Evolutionary conservation across 2,329 filamentous ascomycete genomes (phyloP).

Genomic region (Didymella sp.): DNA sequence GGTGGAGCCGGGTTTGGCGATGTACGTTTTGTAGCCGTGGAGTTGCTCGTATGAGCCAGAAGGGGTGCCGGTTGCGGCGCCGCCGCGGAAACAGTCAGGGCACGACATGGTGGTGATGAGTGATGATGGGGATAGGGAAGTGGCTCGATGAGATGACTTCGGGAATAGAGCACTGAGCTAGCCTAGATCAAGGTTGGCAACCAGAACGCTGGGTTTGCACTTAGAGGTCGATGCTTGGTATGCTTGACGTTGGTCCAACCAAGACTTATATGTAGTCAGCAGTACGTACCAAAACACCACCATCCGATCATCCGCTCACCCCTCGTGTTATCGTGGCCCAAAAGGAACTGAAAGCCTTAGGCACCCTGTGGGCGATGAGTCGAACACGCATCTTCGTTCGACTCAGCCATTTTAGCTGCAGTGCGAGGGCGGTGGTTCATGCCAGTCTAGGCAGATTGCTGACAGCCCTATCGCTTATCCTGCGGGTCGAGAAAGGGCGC

Average conservation of each 20-base stretch:
- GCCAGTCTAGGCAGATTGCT: background rate
- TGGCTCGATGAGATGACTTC: too few species aligned
- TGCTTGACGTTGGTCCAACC: background rate
- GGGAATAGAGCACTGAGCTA: too few species aligned
- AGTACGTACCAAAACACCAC: background rate
- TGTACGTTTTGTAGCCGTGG: constrained; percentile 29
- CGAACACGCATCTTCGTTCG: background rate
- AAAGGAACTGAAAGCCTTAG: background rate
- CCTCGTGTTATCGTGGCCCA: background rate
- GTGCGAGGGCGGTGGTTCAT: background rate
- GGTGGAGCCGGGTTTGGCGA: constrained; percentile 14
- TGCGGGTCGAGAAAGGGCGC: background rate
- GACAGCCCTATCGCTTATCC: background rate
- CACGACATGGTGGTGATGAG: constrained; percentile 30
- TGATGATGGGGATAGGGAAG: background rate
- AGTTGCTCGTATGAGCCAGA: constrained; percentile 14
- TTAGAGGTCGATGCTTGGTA: constrained; percentile 3
- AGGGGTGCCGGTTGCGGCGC: constrained; percentile 24
- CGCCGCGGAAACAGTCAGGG: constrained; percentile 36
- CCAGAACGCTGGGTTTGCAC: too few species aligned
- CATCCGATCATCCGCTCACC: background rate
- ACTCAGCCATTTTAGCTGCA: background rate
- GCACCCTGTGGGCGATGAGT: background rate
- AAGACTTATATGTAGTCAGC: background rate
- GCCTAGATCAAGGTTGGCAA: too few species aligned